A percentile compares a stretch with the other conserved stretches of the same genome.
These are phyloP conservation scores for Apocynum venetum DNA, from an alignment of 257 asterid species.

Conservation along the genomic window DNA sequence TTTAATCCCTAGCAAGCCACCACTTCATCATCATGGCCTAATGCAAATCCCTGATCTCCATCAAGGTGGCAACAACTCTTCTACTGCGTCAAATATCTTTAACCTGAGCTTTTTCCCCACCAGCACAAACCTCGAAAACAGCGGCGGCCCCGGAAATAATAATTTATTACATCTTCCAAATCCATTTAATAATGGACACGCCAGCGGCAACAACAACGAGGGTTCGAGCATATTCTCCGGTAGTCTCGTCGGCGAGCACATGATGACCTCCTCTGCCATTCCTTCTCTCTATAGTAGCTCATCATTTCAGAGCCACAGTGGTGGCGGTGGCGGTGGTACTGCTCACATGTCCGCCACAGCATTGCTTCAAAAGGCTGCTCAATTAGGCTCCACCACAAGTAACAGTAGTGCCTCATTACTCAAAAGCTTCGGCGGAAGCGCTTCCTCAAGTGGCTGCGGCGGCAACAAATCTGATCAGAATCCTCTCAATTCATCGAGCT, in stretches of 20 bases:
- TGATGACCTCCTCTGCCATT: slow-evolving; percentile 34
- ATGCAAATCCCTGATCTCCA: slow-evolving; percentile 65
- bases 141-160: neutral
- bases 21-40: slow-evolving; percentile 33
- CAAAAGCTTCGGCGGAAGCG: slow-evolving; percentile 45
- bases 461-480: slow-evolving; percentile 12
- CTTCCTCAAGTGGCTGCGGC: slow-evolving; percentile 11
- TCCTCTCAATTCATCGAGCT: slow-evolving; percentile 16
- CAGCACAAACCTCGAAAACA: slow-evolving; percentile 13
- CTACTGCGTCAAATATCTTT: slow-evolving; percentile 25
- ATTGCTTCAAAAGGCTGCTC: slow-evolving; percentile 75
- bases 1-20: slow-evolving; percentile 16
- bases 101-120: slow-evolving; percentile 57
- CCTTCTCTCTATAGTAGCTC: slow-evolving; percentile 61
- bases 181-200: slow-evolving; percentile 1
- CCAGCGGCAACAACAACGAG: neutral
- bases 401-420: slow-evolving; percentile 35
- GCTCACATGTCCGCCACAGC: slow-evolving; percentile 81
- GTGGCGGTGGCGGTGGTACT: neutral
- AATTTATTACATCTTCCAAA: neutral
- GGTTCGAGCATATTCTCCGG: slow-evolving; percentile 15
- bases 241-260: slow-evolving; percentile 35
- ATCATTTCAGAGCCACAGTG: slow-evolving; percentile 18
- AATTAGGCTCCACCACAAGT: slow-evolving; percentile 54
- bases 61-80: slow-evolving; percentile 15